phyloP scores from a whole-genome alignment of 1,284 basidiomycete genomes.

The Cyathus olla region DNA sequence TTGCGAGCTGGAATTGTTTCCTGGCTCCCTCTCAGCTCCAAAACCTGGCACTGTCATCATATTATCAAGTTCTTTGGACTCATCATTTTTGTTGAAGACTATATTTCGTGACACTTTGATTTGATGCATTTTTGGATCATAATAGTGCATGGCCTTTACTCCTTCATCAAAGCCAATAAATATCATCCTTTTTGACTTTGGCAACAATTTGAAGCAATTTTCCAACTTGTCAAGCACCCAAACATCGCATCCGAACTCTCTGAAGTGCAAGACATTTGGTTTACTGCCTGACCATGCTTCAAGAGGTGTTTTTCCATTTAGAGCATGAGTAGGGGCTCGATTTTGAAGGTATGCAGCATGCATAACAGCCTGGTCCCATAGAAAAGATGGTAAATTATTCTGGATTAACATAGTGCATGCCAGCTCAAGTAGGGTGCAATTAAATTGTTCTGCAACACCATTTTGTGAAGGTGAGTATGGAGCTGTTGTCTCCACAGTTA shows the following conservation, averaged over 20 bases:
- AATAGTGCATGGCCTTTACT: conserved; percentile 27
- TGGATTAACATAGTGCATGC: conserved; percentile 35
- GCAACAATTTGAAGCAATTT: conserved; percentile 22
- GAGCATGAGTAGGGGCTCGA: conserved; percentile 21
- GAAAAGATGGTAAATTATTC: conserved; percentile 34
- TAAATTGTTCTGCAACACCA: conserved; percentile 49
- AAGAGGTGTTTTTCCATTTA: conserved; percentile 31
- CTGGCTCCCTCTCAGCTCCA: conserved; percentile 24
- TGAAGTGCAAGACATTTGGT: conserved; percentile 37
- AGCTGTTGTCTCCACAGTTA: conserved; percentile 29
- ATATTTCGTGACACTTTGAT: conserved; percentile 26
- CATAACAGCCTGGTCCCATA: conserved; percentile 52
- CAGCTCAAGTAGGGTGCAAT: conserved; percentile 38
- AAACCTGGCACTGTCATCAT: conserved; percentile 13
- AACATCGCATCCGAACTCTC: conserved; percentile 39
- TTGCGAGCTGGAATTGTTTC: not conserved
- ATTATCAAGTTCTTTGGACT: conserved; percentile 12
- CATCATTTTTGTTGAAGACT: conserved; percentile 25
- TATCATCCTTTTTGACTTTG: conserved; percentile 26
- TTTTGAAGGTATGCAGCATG: conserved; percentile 38
- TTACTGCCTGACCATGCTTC: conserved; percentile 30
- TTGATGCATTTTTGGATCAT: conserved; percentile 14
- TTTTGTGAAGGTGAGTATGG: conserved; percentile 50
- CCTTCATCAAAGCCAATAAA: conserved; percentile 30
- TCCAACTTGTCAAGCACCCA: conserved; percentile 35